Base-by-base conservation (phyloP, 1,284 basidiomycete species). In the Naganishia sp. region DNA sequence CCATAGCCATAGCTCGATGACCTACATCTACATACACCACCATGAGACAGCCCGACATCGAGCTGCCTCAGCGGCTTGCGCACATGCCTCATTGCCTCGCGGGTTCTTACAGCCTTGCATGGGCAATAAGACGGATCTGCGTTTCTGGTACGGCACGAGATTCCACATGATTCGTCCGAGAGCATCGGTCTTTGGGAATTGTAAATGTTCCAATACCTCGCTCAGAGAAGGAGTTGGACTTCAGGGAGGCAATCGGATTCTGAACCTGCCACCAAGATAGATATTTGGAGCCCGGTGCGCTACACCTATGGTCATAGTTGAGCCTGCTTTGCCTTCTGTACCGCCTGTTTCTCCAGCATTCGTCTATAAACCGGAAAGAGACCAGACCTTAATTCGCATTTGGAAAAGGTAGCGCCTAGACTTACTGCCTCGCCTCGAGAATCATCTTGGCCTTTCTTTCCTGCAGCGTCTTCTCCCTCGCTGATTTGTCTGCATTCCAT, bases 401-500 rank as follows among this genome's bases (percentile, higher is more conserved):
- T 32, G 15, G 2, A 35, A 21, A 50, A 10, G 18, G n/a, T n/a
- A 21, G 52, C 15, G 17, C 7, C 32, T 5, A 6, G 3, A 61
- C 58, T 51, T 21, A 61, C 58, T 61, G 58, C 25, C 58, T 35
- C 49, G 58, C 58, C 47, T 61, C 58, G 17, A 61, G 58, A 31
- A 61, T 61, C 58, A 61, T 61, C 58, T 51, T 61, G 32, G 58
- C 58, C 58, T 61, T 61, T 23, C 58, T 47, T 21, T 61, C 58
- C 47, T 61, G 58, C 25, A 61, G 28, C 17, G 49, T 61, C 23
- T 42, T 61, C 47, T 61, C 58, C 47, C 58, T 61, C 25, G 58
- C 58, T 21, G 58, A 41, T 32, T 51, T 61, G 18, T 61, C 58
- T 23, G 58, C 58, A 13, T 61, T 61, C 58, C 58, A 61, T 23